Conservation (phyloP, 2,329 filamentous ascomycete species). For the Aspergillus ochraceoroseus region DNA sequence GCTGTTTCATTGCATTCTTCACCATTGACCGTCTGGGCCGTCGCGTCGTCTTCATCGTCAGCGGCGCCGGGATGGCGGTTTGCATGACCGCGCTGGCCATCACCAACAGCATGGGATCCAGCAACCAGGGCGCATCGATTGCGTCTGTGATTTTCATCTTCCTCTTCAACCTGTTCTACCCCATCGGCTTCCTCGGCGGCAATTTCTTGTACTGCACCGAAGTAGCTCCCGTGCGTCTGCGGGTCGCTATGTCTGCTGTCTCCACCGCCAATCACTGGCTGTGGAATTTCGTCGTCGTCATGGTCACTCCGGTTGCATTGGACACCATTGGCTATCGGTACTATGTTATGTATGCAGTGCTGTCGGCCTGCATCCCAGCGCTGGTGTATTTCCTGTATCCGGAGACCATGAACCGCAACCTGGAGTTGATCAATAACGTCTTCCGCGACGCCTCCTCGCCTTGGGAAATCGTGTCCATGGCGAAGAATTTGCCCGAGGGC, state of each 20-base stretch:
- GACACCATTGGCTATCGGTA: slow-evolving; percentile 18
- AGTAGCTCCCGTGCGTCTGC: slow-evolving; percentile 18
- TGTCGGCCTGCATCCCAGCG: slow-evolving; percentile 14
- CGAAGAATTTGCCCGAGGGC: slow-evolving; percentile 4
- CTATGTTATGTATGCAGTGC: slow-evolving; percentile 21
- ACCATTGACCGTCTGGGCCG: slow-evolving; percentile 23
- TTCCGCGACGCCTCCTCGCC: slow-evolving; percentile 19
- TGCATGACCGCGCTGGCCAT: slow-evolving; percentile 59
- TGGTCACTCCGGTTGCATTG: slow-evolving; percentile 22
- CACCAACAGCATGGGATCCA: slow-evolving; percentile 13
- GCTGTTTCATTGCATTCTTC: slow-evolving; percentile 49
- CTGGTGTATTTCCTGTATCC: slow-evolving; percentile 23
- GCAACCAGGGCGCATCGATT: slow-evolving; percentile 12
- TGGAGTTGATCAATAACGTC: slow-evolving; percentile 20
- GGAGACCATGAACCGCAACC: slow-evolving; percentile 20
- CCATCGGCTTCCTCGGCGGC: slow-evolving; percentile 20
- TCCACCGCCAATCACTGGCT: slow-evolving; percentile 9
- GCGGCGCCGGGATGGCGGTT: slow-evolving; percentile 55
- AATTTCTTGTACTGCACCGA: slow-evolving; percentile 23
- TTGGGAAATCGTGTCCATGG: slow-evolving; percentile 12
- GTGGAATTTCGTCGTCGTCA: slow-evolving; percentile 21
- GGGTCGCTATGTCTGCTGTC: slow-evolving; percentile 9
- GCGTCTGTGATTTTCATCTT: slow-evolving; percentile 18
- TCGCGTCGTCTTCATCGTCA: slow-evolving; percentile 10
- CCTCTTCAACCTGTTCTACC: slow-evolving; percentile 22